Conservation (phyloP, 2,329 filamentous ascomycete genomes). For the Septoria linicola region DNA sequence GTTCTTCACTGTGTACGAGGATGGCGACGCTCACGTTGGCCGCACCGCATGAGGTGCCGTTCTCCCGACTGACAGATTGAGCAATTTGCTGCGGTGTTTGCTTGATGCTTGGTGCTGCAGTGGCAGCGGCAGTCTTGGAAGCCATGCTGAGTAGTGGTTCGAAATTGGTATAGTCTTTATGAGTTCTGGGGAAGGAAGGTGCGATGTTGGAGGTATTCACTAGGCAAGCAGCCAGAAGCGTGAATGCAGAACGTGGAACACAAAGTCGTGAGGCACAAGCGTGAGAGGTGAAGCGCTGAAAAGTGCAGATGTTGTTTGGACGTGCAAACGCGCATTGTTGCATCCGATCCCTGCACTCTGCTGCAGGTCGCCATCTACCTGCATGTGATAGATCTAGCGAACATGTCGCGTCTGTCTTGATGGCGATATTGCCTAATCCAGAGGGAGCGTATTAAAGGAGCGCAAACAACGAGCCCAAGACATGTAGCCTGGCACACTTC, state of each 20-base stretch:
- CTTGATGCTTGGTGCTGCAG: background rate
- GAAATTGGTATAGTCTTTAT: background rate
- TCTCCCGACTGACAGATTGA: background rate
- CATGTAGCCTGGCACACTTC: background rate
- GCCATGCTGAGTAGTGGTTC: background rate
- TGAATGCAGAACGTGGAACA: too few species aligned
- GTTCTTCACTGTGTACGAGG: conserved; percentile 5
- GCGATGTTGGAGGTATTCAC: background rate
- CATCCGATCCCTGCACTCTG: too few species aligned
- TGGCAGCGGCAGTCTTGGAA: background rate
- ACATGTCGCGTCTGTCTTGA: background rate
- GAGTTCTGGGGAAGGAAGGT: background rate
- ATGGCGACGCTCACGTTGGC: conserved; percentile 2
- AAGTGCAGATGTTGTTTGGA: background rate
- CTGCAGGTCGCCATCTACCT: too few species aligned
- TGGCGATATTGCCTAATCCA: background rate
- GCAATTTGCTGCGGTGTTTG: conserved; percentile 11
- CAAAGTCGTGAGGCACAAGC: too few species aligned
- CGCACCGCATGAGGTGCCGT: background rate
- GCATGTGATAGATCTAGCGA: background rate
- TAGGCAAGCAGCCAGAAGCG: background rate
- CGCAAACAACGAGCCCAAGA: background rate
- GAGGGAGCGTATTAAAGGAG: background rate
- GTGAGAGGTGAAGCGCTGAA: background rate
- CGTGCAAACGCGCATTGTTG: too few species aligned